phyloP scores from a whole-genome alignment of 2,329 filamentous ascomycete species.

The Diaporthe batatas region DNA sequence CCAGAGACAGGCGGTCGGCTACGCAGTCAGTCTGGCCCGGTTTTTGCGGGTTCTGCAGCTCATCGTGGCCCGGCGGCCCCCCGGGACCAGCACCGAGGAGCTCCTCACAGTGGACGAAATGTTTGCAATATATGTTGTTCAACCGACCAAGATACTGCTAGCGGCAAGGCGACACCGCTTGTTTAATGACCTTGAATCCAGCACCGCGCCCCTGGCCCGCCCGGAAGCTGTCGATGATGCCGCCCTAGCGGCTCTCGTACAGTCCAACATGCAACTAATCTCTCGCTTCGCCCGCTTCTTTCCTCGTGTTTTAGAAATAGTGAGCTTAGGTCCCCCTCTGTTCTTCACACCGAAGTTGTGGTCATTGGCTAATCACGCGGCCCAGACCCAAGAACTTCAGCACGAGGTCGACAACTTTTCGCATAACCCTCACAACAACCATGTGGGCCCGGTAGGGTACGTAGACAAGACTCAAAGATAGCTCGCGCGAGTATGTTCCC shows the following conservation, averaged over 20 bases:
- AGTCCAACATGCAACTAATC: conserved; percentile 52
- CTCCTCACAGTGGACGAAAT: conserved; percentile 42
- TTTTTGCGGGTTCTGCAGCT: conserved; percentile 54
- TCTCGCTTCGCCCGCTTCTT: conserved; percentile 50
- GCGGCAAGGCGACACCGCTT: conserved; percentile 53
- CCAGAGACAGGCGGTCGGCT: conserved; percentile 56
- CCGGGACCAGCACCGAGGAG: conserved; percentile 38
- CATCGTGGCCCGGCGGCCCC: conserved; percentile 47
- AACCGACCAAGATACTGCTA: conserved; percentile 50
- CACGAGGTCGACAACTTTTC: conserved; percentile 42
- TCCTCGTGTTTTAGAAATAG: conserved; percentile 42
- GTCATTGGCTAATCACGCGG: neutral
- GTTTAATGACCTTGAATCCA: conserved; percentile 52
- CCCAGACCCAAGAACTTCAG: conserved; percentile 41
- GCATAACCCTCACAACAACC: conserved; percentile 35
- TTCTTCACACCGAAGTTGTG: neutral
- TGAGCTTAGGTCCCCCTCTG: conserved; percentile 33
- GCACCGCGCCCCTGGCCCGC: conserved; percentile 55
- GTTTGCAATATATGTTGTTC: conserved; percentile 45
- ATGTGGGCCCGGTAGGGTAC: conserved; percentile 37
- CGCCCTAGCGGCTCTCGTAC: conserved; percentile 51
- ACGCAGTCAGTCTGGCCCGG: conserved; percentile 53
- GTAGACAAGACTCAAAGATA: neutral
- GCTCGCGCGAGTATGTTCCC: too few relatives aligned
- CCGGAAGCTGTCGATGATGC: conserved; percentile 50